A percentile compares a stretch with the other conserved stretches of the same genome.
Conservation (phyloP, 2,329 filamentous ascomycete genomes). For the Coniochaeta pulveracea region DNA sequence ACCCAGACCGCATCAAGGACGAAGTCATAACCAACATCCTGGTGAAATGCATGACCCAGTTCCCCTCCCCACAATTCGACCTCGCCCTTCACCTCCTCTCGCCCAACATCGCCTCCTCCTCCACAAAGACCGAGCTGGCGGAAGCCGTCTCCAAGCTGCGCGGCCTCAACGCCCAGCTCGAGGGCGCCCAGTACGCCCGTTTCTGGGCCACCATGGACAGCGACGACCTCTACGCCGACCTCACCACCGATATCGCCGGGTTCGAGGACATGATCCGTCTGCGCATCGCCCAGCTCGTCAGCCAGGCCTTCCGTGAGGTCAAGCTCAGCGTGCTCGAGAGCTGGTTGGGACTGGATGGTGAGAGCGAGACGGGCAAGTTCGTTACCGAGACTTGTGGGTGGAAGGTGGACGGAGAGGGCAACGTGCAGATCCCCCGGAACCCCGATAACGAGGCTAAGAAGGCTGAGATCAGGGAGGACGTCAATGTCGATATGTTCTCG, state of each 20-base stretch:
- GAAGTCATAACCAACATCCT: slow-evolving; percentile 98
- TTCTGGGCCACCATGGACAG: slow-evolving; percentile 93
- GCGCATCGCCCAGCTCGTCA: slow-evolving; percentile 78
- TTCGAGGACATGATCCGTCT: slow-evolving; percentile 93
- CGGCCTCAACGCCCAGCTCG: slow-evolving; percentile 74
- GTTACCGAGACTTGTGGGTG: slow-evolving; percentile 79
- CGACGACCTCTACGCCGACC: slow-evolving; percentile 90
- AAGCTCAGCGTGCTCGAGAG: slow-evolving; percentile 56
- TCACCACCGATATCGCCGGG: slow-evolving; percentile 85
- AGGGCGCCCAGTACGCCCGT: slow-evolving; percentile 76
- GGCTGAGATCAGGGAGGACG: slow-evolving; percentile 88
- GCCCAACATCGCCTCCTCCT: slow-evolving; percentile 59
- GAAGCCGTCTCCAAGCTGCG: slow-evolving; percentile 88
- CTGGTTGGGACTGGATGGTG: slow-evolving; percentile 60
- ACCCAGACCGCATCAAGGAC: slow-evolving; percentile 93
- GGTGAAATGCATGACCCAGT: slow-evolving; percentile 94
- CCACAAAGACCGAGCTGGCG: slow-evolving; percentile 51
- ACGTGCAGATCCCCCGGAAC: slow-evolving; percentile 75
- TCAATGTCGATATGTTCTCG: slow-evolving; percentile 78
- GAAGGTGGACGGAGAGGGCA: slow-evolving; percentile 56
- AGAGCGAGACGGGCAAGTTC: slow-evolving; percentile 62
- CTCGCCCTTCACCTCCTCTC: slow-evolving; percentile 91
- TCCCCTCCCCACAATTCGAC: slow-evolving; percentile 90
- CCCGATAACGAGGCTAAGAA: slow-evolving; percentile 97
- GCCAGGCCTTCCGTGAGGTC: slow-evolving; percentile 68